Evolutionary conservation across 371 early-diverging fungal genomes (phyloP), one percentile per base, ranked within the genome.

Genomic region (Gilbertella persicaria): DNA sequence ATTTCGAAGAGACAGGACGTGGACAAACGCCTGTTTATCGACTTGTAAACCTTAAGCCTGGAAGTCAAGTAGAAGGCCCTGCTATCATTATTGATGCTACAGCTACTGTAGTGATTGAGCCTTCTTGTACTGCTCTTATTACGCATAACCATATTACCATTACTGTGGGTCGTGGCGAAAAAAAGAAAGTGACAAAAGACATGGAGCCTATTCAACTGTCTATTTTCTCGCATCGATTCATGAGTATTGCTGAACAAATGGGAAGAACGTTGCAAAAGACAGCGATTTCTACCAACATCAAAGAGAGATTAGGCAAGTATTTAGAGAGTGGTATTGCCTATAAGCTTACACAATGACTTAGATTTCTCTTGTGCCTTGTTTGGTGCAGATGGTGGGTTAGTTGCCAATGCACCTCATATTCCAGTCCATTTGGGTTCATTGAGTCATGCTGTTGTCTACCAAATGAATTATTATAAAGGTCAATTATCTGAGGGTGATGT

Each of bases 231-330:
- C 95, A 97, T 73, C 85, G 98, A 3, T 98, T 98, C 60, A 98
- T 98, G 98, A 84, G 86, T 50, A 97, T 98, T 68, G 98, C 97
- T 12, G 96, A 97, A 62, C 96, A 97, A 71, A 97, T 97, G 98
- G 98, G 98, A 13, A 79, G 89, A 17, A 93, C 95, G 4, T 66
- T 97, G 19, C 94, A 96, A 67, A 92, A 94, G 71, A 98, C 98
- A 0, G 82, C 96, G 21, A 90, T 97, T 30, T 92, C 92, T 24
- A 96, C 97, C 20, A 98, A 98, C 53, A 97, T 98, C 68, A 98
- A 98, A 64, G 98, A 98, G 61, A 87, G 98, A 21, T 24, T 75
- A 21, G 74, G 73, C 66, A 62, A 44, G 49, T n/a, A n/a, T n/a
- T n/a, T n/a, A n/a, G n/a, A n/a, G n/a, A n/a, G n/a, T n/a, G n/a